These are phyloP conservation scores for Xerocomellus dryophilus DNA, from an alignment of 768 basidiomycete species.

Conservation along the genomic window DNA sequence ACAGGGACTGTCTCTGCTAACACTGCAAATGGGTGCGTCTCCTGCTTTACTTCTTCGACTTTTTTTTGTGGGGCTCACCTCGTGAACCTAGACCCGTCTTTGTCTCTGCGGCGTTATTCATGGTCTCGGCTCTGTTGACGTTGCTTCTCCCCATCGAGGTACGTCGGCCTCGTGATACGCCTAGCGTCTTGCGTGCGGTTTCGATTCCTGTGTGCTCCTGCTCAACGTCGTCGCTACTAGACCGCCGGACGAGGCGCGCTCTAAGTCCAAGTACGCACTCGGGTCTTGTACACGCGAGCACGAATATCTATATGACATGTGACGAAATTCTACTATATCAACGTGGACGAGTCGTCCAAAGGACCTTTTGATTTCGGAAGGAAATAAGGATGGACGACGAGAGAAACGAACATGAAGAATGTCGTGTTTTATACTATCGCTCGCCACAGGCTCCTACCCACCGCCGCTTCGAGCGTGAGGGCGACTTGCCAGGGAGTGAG, in stretches of 20 bases:
- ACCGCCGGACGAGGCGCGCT: constrained; percentile 28
- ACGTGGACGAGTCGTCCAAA: too few species aligned
- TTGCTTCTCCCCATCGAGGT: constrained; percentile 50
- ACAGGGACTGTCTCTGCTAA: constrained; percentile 30
- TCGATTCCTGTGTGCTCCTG: neutral
- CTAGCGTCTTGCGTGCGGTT: too few species aligned
- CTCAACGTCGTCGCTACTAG: constrained; percentile 5
- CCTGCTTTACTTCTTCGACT: neutral
- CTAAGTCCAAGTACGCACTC: neutral
- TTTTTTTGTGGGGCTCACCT: neutral
- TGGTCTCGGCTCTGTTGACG: constrained; percentile 40
- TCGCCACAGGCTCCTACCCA: too few species aligned
- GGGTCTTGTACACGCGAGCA: too few species aligned
- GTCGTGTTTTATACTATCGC: neutral
- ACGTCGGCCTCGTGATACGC: neutral
- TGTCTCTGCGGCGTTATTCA: constrained; percentile 45
- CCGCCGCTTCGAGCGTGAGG: too few species aligned
- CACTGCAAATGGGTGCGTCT: constrained; percentile 37
- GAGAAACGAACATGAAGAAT: neutral
- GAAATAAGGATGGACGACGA: too few species aligned
- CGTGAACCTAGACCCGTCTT: constrained; percentile 40
- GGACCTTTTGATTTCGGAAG: too few species aligned
- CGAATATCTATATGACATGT: too few species aligned
- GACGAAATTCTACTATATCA: too few species aligned
- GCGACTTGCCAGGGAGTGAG: too few species aligned